Percentiles rank a stretch among this genome's conserved stretches.
phyloP scores from a whole-genome alignment of 2,329 filamentous ascomycete species.

The Elsinoe ampelina region DNA sequence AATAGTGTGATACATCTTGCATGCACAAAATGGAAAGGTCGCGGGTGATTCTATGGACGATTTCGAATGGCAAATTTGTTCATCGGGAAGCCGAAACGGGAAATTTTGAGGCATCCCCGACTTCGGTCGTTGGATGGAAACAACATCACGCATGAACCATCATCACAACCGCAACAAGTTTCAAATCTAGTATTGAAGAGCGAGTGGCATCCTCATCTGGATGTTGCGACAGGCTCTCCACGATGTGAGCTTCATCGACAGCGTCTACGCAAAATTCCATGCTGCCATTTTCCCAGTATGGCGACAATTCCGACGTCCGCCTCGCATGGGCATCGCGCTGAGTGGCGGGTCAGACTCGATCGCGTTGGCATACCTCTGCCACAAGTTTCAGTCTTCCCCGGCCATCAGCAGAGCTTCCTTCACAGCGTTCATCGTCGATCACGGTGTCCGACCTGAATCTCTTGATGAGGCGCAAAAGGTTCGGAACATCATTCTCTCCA shows the following conservation, averaged over 20 bases:
- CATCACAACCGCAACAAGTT: too few relatives aligned
- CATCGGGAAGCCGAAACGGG: background rate
- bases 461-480: conserved; percentile 46
- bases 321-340: conserved; percentile 52
- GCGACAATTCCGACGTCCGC: background rate
- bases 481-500: conserved; percentile 31
- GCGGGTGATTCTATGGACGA: background rate
- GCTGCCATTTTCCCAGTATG: conserved; percentile 2
- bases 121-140: background rate
- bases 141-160: background rate
- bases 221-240: background rate
- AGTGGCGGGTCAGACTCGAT: conserved; percentile 98
- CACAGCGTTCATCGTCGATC: conserved; percentile 53
- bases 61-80: background rate
- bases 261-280: background rate
- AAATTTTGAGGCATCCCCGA: conserved; percentile 3
- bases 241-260: background rate
- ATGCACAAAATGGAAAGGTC: background rate
- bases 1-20: background rate
- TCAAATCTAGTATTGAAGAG: too few relatives aligned
- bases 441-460: conserved; percentile 48
- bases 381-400: conserved; percentile 24
- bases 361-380: conserved; percentile 73
- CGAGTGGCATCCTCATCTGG: background rate
- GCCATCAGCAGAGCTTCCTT: conserved; percentile 24